Percentiles rank a stretch among this genome's conserved stretches.
These are phyloP conservation scores for Clathrus columnatus DNA, from an alignment of 768 basidiomycete genomes.

Conservation along the genomic window DNA sequence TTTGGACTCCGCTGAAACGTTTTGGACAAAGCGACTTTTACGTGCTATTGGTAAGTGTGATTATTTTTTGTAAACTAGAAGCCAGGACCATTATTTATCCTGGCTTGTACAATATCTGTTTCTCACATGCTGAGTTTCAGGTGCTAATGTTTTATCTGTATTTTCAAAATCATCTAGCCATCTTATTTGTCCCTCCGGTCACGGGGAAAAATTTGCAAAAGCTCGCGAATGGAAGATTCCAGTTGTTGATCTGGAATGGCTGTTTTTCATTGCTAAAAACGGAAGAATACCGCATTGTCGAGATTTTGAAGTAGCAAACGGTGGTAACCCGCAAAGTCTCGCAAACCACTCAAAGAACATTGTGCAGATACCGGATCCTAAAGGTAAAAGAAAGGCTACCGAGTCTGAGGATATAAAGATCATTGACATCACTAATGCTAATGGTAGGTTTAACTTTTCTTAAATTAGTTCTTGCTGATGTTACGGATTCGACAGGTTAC, in stretches of 20 bases:
- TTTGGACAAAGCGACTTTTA: constrained; percentile 56
- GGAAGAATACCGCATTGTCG: constrained; percentile 38
- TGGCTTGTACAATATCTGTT: neutral
- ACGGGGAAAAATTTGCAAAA: constrained; percentile 69
- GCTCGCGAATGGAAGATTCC: constrained; percentile 73
- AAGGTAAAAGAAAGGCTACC: constrained; percentile 25
- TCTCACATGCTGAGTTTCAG: constrained; percentile 24
- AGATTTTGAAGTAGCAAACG: constrained; percentile 25
- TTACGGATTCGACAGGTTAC: constrained; percentile 3
- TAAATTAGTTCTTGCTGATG: constrained; percentile 1
- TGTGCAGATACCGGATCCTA: constrained; percentile 18
- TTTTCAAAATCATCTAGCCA: constrained; percentile 70
- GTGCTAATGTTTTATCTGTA: constrained; percentile 43
- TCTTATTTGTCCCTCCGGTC: constrained; percentile 63
- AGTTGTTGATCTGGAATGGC: constrained; percentile 64
- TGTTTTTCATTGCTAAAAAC: constrained; percentile 45
- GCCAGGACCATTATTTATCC: neutral
- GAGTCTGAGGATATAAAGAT: constrained; percentile 23
- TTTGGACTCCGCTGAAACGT: constrained; percentile 55
- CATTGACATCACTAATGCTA: constrained; percentile 42
- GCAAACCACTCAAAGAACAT: neutral
- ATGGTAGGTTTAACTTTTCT: constrained; percentile 24
- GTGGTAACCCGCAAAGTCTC: neutral
- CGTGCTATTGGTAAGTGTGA: constrained; percentile 51
- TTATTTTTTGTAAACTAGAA: neutral